These are phyloP conservation scores for Schizochytrium sp. DNA, from an alignment of 108 stramenopile genomes.

Conservation along the genomic window DNA sequence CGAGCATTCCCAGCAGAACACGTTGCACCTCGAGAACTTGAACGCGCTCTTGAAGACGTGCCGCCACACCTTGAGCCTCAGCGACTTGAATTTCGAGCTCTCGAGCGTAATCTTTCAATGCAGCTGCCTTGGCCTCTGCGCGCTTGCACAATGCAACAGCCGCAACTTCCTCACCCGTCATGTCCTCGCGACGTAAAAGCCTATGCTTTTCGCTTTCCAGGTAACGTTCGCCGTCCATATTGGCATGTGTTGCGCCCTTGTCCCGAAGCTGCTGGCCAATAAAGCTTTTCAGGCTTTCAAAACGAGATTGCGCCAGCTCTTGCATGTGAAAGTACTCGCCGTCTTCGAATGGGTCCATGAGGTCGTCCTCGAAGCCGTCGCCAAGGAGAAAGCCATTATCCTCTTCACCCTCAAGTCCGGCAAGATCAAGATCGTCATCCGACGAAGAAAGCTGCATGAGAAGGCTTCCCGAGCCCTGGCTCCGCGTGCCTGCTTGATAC, in stretches of 20 bases:
- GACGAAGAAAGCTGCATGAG: background rate
- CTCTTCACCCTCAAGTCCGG: background rate
- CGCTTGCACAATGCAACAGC: background rate
- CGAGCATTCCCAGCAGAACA: background rate
- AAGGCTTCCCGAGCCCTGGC: background rate
- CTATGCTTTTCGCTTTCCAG: background rate
- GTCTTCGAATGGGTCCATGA: background rate
- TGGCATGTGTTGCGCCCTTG: background rate
- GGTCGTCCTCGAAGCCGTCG: background rate
- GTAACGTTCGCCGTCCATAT: background rate
- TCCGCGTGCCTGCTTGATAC: background rate
- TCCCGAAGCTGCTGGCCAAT: background rate
- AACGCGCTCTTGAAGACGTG: background rate
- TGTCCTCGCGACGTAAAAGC: background rate
- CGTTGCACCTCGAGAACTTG: conserved; percentile 2
- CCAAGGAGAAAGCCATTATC: background rate
- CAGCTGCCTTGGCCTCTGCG: background rate
- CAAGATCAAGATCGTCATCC: background rate
- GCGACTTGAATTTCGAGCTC: background rate
- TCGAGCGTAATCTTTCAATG: background rate
- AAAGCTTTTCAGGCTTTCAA: background rate
- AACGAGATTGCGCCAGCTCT: background rate
- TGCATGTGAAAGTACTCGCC: background rate
- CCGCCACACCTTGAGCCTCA: background rate
- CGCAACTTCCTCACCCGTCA: background rate